Evolutionary conservation across 768 basidiomycete genomes (phyloP).

Genomic region (Lentinula edodes): DNA sequence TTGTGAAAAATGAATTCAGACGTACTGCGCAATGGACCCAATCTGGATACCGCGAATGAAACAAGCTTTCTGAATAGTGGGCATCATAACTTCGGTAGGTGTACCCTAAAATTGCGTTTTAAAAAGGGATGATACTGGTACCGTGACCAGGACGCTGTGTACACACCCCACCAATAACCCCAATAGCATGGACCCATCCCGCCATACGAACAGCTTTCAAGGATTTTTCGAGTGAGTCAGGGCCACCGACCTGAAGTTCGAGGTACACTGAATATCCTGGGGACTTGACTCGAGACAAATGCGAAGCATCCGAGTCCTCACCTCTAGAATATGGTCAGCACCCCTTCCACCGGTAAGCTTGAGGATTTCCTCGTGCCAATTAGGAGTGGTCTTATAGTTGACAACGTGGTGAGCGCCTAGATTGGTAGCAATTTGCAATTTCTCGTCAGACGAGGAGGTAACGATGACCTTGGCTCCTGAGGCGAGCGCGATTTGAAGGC

Average conservation of each 20-base stretch:
- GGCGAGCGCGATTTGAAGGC: slow-evolving; percentile 54
- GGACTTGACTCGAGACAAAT: background rate
- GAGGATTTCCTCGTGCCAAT: slow-evolving; percentile 54
- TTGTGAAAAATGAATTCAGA: background rate
- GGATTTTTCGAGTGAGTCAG: slow-evolving; percentile 42
- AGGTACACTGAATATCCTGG: background rate
- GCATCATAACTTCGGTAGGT: slow-evolving; percentile 20
- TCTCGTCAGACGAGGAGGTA: slow-evolving; percentile 64
- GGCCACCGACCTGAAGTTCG: slow-evolving; percentile 46
- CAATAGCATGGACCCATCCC: slow-evolving; percentile 46
- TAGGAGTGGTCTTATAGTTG: slow-evolving; percentile 53
- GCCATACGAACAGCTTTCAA: slow-evolving; percentile 31
- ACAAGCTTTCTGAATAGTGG: slow-evolving; percentile 23
- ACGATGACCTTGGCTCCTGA: slow-evolving; percentile 60
- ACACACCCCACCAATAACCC: slow-evolving; percentile 38
- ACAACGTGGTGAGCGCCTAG: slow-evolving; percentile 52
- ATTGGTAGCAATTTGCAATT: slow-evolving; percentile 44
- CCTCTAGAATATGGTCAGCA: slow-evolving; percentile 35
- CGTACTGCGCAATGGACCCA: slow-evolving; percentile 39
- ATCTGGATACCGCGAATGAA: slow-evolving; percentile 37
- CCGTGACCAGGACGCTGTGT: background rate
- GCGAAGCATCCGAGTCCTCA: background rate
- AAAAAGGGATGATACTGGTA: background rate
- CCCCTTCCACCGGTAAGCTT: slow-evolving; percentile 30
- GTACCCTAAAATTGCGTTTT: slow-evolving; percentile 10